Conservation (phyloP, 1,139 yeast genomes). For the Oligophagozyma castellii region DNA sequence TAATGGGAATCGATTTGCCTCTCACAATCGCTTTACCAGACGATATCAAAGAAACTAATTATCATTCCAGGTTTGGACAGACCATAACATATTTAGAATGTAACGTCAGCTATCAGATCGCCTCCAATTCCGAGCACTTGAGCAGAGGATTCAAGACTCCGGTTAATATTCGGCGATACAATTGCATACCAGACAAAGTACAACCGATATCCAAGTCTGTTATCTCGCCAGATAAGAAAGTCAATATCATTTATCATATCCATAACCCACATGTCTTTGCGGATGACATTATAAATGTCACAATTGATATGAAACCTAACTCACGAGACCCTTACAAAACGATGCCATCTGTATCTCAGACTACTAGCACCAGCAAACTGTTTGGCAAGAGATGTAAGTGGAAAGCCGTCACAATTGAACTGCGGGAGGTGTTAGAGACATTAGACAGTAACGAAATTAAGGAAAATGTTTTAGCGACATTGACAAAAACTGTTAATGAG, state of each 20-base stretch:
- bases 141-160: slow-evolving; percentile 12
- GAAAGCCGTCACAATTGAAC: slow-evolving; percentile 34
- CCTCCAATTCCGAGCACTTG: slow-evolving; percentile 1
- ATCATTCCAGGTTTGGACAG: slow-evolving; percentile 22
- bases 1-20: slow-evolving; percentile 47
- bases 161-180: slow-evolving; percentile 22
- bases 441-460: slow-evolving; percentile 14
- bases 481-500: slow-evolving; percentile 19
- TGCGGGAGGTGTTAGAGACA: slow-evolving; percentile 36
- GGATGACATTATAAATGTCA: slow-evolving; percentile 35
- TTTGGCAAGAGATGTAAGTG: slow-evolving; percentile 29
- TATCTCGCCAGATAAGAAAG: slow-evolving; percentile 20
- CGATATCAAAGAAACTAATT: slow-evolving; percentile 34
- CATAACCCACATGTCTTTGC: slow-evolving; percentile 28
- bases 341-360: slow-evolving; percentile 8
- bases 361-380: slow-evolving; percentile 8
- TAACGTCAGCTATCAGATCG: slow-evolving; percentile 11
- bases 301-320: slow-evolving; percentile 8
- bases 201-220: slow-evolving; percentile 13
- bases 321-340: neutral
- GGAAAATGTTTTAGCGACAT: slow-evolving; percentile 20
- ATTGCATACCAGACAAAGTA: slow-evolving; percentile 15
- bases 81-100: slow-evolving; percentile 21
- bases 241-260: slow-evolving; percentile 13
- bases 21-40: slow-evolving; percentile 44